Percentiles rank a stretch among this genome's conserved stretches.
phyloP scores from a whole-genome alignment of 2,329 filamentous ascomycete species.

The Orbilia javanica region DNA sequence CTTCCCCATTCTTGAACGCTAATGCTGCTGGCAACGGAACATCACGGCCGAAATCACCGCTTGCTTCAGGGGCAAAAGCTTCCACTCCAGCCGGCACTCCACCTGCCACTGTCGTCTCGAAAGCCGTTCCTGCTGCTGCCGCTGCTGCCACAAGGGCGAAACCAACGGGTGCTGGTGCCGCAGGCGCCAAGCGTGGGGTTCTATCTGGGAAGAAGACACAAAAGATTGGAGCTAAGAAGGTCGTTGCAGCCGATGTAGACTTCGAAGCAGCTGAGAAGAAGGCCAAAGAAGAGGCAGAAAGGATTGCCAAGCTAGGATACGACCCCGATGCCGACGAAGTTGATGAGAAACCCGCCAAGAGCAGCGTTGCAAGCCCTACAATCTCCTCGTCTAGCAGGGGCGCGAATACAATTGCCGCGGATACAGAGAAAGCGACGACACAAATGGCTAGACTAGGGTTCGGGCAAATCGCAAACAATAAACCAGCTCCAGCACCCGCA shows the following conservation, averaged over 20 bases:
- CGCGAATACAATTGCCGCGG: slow-evolving; percentile 73
- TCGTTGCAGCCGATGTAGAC: slow-evolving; percentile 68
- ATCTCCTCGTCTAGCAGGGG: slow-evolving; percentile 69
- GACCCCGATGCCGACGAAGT: slow-evolving; percentile 86
- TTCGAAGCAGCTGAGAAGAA: slow-evolving; percentile 98
- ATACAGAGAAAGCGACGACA: slow-evolving; percentile 91
- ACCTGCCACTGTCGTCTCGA: slow-evolving; percentile 64
- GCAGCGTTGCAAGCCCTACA: slow-evolving; percentile 65
- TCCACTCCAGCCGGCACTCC: slow-evolving; percentile 71
- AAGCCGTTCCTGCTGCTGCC: slow-evolving; percentile 78
- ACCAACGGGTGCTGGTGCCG: slow-evolving; percentile 67
- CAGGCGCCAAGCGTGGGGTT: slow-evolving; percentile 79
- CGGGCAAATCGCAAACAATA: slow-evolving; percentile 80
- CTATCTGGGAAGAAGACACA: slow-evolving; percentile 83
- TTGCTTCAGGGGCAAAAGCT: slow-evolving; percentile 72
- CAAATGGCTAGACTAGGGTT: slow-evolving; percentile 87
- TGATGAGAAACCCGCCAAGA: slow-evolving; percentile 66
- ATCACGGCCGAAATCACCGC: slow-evolving; percentile 84
- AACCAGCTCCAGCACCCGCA: slow-evolving; percentile 73
- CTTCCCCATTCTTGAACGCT: slow-evolving; percentile 89
- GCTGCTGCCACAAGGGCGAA: slow-evolving; percentile 83
- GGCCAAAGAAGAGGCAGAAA: slow-evolving; percentile 95
- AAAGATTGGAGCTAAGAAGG: slow-evolving; percentile 94
- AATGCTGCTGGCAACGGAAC: slow-evolving; percentile 73
- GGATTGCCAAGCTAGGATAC: slow-evolving; percentile 94